Conservation (phyloP, 257 asterid genomes). For the Primulina eburnea region DNA sequence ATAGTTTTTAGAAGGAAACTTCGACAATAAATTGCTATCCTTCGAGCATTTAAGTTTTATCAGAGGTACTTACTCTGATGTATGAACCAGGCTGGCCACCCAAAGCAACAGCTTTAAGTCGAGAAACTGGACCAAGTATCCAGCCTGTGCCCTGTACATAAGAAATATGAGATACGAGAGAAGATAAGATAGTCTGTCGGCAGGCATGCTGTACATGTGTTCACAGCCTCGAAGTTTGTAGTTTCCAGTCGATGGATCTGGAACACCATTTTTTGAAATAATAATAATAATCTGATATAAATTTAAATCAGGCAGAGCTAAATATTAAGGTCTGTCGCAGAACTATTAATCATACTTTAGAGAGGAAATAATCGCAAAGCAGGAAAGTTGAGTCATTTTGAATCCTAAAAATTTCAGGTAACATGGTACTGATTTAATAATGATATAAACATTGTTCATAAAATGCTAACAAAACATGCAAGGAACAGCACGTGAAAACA, state of each 20-base stretch:
- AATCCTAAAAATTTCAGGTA: neutral
- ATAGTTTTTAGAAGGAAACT: neutral
- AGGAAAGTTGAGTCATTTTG: neutral
- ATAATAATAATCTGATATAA: neutral
- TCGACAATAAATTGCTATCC: neutral
- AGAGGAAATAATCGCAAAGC: neutral
- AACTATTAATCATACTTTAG: neutral
- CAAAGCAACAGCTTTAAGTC: constrained; percentile 33
- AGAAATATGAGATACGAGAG: neutral
- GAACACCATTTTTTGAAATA: neutral
- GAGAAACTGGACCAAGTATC: constrained; percentile 41
- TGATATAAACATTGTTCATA: neutral
- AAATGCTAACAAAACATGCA: neutral
- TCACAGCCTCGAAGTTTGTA: neutral
- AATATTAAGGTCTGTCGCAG: neutral
- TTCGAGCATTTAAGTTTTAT: constrained; percentile 26
- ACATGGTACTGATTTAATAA: neutral
- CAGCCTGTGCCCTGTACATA: constrained; percentile 36
- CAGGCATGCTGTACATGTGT: neutral
- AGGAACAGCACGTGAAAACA: neutral
- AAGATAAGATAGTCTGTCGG: neutral
- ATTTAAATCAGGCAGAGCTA: neutral
- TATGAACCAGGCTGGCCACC: constrained; percentile 33
- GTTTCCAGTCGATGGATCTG: neutral
- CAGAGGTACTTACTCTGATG: constrained; percentile 28